Percentiles rank a stretch among this genome's conserved stretches.
Conservation (phyloP, 2,329 filamentous ascomycete species). For the Raffaelea arxii region DNA sequence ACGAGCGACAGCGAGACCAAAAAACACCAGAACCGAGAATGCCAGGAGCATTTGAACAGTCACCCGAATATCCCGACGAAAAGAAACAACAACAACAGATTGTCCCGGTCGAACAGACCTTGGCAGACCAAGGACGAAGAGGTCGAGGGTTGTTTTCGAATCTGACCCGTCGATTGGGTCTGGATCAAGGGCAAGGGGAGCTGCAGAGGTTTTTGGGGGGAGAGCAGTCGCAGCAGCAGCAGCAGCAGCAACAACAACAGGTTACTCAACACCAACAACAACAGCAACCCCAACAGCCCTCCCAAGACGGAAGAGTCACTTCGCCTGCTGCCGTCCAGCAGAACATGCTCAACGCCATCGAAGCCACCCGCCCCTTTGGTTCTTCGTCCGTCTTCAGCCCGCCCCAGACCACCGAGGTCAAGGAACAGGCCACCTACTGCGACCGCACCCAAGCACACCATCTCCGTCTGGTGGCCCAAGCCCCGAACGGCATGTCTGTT, state of each 20-base stretch:
- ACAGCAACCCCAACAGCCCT: background rate
- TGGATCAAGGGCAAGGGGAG: too few species aligned
- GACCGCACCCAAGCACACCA: constrained; percentile 67
- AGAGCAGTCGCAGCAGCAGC: background rate
- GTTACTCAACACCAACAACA: too few species aligned
- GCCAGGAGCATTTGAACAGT: constrained; percentile 45
- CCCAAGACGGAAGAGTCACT: constrained; percentile 44
- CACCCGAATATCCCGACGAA: constrained; percentile 12
- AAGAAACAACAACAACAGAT: background rate
- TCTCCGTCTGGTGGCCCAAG: constrained; percentile 59
- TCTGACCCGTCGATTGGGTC: constrained; percentile 56
- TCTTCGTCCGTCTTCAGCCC: constrained; percentile 63
- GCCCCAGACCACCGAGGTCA: constrained; percentile 62
- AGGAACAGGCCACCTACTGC: constrained; percentile 79
- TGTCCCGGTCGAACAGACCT: background rate
- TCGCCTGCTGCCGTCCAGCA: constrained; percentile 53
- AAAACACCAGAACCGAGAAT: constrained; percentile 43
- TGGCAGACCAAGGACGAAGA: background rate
- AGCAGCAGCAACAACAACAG: constrained; percentile 5
- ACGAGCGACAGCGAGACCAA: constrained; percentile 18
- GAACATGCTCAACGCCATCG: constrained; percentile 68
- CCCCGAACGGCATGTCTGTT: constrained; percentile 62
- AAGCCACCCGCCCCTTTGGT: constrained; percentile 67
- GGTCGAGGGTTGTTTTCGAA: constrained; percentile 54
- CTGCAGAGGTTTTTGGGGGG: too few species aligned